Evolutionary conservation across 257 asterid species (phyloP), one percentile per base, ranked within the genome.

Genomic region (Eustoma russellianum): DNA sequence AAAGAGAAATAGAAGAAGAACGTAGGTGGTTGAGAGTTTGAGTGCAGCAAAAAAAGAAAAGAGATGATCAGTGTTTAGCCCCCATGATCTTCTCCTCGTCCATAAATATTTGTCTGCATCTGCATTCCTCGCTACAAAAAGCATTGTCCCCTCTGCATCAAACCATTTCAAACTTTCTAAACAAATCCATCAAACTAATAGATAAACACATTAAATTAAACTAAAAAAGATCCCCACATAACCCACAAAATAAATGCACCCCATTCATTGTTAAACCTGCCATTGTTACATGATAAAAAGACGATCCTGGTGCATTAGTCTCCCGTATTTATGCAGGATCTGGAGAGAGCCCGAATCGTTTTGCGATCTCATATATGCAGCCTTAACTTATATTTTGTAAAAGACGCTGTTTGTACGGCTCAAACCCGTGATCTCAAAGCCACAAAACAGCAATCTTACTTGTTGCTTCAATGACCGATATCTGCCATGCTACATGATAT

Each of bases 91-190:
- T 94, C 55, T 85, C 86, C 69, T 89, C 97, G 34, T 86, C 97
- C 88, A 81, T 89, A 77, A 74, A 76, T 14, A 89, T 86, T 71
- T 89, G 96, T 75, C 80, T 86, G 81, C 67, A 81, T 55, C 97
- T 81, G 77, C 97, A 89, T 69, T 89, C 97, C 76, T 62, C 90
- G 24, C 94, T 86, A 56, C 97, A 89, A 66, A 89, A 89, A 16
- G 78, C 96, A 52, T 50, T 81, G 64, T 89, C 95, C 69, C 97
- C 97, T 64, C 97, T 89, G 79, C 69, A 70, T 45, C 41, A 13
- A 1, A 41, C 6, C 10, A 38, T n/a, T 13, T 30, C 10, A 33
- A 48, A 41, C 53, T 2, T 2, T 49, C 8, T 16, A 53, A 44
- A 13, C 17, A 14, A 48, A 12, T 18, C 5, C 30, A 30, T 41